Percentiles rank a stretch among this genome's conserved stretches.
Conservation (phyloP, 139 green algal species). For the Chlorella sp. region DNA sequence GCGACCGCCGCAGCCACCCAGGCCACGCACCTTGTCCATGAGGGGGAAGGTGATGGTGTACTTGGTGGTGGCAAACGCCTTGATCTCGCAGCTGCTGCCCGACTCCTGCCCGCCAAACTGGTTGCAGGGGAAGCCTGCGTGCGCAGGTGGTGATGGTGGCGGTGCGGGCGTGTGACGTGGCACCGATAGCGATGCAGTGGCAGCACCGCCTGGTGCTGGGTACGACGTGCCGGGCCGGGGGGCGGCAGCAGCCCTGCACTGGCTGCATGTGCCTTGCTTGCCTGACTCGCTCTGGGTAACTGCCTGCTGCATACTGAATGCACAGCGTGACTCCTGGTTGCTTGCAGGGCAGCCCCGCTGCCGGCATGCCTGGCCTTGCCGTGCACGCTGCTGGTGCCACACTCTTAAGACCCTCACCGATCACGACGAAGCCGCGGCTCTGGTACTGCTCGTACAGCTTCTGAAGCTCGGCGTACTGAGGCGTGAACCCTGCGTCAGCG, state of each 20-base stretch:
- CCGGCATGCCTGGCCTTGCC: not conserved
- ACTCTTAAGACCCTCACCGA: constrained; percentile 36
- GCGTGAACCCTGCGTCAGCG: too few species aligned
- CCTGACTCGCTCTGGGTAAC: not conserved
- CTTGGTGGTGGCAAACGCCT: constrained; percentile 52
- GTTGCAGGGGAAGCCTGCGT: constrained; percentile 58
- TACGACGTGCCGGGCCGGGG: too few species aligned
- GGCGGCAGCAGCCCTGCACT: not conserved
- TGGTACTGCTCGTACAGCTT: constrained; percentile 60
- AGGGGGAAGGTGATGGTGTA: constrained; percentile 47
- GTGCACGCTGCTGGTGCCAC: not conserved
- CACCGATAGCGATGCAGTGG: not conserved
- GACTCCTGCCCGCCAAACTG: constrained; percentile 41
- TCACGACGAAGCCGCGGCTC: constrained; percentile 46
- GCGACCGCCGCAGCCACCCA: too few species aligned
- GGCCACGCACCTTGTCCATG: constrained; percentile 59
- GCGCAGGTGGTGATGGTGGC: not conserved
- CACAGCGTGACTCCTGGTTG: not conserved
- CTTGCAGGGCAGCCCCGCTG: too few species aligned
- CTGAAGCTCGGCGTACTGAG: constrained; percentile 21
- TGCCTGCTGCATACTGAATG: not conserved
- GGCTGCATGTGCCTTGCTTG: not conserved
- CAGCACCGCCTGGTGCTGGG: too few species aligned
- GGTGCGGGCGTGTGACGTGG: not conserved
- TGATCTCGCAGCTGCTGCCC: constrained; percentile 41